These are phyloP conservation scores for Lecanoromycetidae sp. DNA, from an alignment of 2,329 filamentous ascomycete species.

Conservation along the genomic window DNA sequence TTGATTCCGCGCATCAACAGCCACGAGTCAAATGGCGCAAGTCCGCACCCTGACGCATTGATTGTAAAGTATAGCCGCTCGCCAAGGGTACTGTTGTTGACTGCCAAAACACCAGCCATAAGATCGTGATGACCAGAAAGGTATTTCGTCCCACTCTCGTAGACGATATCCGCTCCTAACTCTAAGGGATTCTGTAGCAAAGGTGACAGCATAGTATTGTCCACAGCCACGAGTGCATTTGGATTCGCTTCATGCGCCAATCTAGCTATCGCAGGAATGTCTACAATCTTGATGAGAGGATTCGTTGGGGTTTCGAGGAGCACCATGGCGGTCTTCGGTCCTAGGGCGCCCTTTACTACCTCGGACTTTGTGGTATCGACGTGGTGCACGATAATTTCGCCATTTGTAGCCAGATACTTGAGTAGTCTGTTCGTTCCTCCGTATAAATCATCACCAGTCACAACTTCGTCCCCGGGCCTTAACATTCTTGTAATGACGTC, in stretches of 20 bases:
- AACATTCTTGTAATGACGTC: conserved; percentile 91
- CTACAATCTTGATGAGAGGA: conserved; percentile 94
- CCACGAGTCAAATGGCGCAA: conserved; percentile 93
- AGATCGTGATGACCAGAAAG: conserved; percentile 96
- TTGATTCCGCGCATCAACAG: conserved; percentile 91
- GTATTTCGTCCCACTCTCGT: conserved; percentile 97
- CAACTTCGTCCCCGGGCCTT: conserved; percentile 86
- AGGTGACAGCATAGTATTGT: conserved; percentile 98
- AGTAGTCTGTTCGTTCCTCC: conserved; percentile 88
- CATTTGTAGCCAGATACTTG: conserved; percentile 79
- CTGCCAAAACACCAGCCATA: conserved; percentile 93
- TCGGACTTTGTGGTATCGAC: conserved; percentile 81
- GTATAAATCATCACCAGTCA: conserved; percentile 94
- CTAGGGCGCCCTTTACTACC: conserved; percentile 56
- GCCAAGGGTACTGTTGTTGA: conserved; percentile 68
- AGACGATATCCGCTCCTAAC: conserved; percentile 87
- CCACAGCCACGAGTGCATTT: conserved; percentile 73
- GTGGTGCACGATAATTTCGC: conserved; percentile 87
- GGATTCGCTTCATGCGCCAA: conserved; percentile 66
- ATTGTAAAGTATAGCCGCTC: conserved; percentile 95
- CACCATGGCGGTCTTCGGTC: conserved; percentile 81
- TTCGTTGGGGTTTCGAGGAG: conserved; percentile 94
- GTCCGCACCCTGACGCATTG: conserved; percentile 87
- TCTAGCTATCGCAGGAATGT: conserved; percentile 68
- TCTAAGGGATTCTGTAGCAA: conserved; percentile 90